phyloP scores from a whole-genome alignment of 1,284 basidiomycete species.

The Mycena citricolor region DNA sequence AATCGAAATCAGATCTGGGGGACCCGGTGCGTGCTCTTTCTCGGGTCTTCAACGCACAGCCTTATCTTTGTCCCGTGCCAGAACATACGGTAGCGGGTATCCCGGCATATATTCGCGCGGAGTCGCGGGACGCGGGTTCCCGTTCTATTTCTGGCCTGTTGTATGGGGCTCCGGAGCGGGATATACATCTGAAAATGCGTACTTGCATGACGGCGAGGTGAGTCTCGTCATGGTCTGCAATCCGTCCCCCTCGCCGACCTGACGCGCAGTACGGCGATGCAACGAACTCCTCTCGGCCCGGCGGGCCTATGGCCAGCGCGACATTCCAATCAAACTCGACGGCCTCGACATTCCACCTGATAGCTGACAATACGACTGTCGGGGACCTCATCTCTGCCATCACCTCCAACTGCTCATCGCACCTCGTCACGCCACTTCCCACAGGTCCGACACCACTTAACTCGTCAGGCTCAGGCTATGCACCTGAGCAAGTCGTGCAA shows the following conservation, averaged over 20 bases:
- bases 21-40: slow-evolving; percentile 28
- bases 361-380: slow-evolving; percentile 61
- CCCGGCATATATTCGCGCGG: slow-evolving; percentile 43
- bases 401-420: slow-evolving; percentile 30
- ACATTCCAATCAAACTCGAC: slow-evolving; percentile 46
- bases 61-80: slow-evolving; percentile 23
- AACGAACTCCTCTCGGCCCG: slow-evolving; percentile 54
- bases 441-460: slow-evolving; percentile 34
- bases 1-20: slow-evolving; percentile 37
- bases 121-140: slow-evolving; percentile 47
- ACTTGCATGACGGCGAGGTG: slow-evolving; percentile 42
- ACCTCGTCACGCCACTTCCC: slow-evolving; percentile 21
- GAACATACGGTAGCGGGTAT: slow-evolving; percentile 62
- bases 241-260: background rate
- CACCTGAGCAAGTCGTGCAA: slow-evolving; percentile 53
- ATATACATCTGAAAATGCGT: slow-evolving; percentile 33
- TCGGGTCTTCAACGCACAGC: background rate
- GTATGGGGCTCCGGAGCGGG: slow-evolving; percentile 45
- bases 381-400: slow-evolving; percentile 47
- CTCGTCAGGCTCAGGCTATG: slow-evolving; percentile 29
- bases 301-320: slow-evolving; percentile 51
- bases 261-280: slow-evolving; percentile 50
- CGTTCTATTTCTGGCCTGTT: slow-evolving; percentile 61
- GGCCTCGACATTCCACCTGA: slow-evolving; percentile 51
- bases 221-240: slow-evolving; percentile 1